phyloP scores from a whole-genome alignment of 345 rosid genomes.

The Carallia pectinifolia region DNA sequence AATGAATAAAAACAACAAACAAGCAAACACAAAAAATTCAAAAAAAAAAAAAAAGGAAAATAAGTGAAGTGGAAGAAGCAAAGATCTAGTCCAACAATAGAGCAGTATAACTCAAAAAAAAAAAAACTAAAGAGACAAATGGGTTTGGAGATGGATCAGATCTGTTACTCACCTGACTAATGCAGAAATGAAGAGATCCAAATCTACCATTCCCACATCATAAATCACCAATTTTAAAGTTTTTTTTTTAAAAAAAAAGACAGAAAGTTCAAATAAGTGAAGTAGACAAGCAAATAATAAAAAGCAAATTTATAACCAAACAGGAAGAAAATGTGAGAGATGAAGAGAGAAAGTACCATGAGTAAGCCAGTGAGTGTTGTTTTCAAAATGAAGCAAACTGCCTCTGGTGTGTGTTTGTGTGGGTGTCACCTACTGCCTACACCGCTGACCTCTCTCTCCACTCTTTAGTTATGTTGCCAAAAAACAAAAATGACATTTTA shows the following conservation, averaged over 20 bases:
- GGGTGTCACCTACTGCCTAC: constrained; percentile 21
- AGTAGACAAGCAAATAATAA: constrained; percentile 9
- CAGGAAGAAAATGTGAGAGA: not conserved
- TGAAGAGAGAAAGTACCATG: constrained; percentile 25
- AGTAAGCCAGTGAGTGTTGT: constrained; percentile 23
- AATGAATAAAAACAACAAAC: too few relatives aligned
- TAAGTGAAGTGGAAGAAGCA: not conserved
- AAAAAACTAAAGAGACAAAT: not conserved
- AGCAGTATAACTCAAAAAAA: not conserved
- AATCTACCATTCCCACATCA: constrained; percentile 43
- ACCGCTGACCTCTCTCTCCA: constrained; percentile 9
- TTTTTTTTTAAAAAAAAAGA: not conserved
- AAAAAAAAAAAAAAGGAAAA: too few relatives aligned
- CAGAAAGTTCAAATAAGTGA: not conserved
- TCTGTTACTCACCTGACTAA: constrained; percentile 51
- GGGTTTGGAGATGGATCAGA: constrained; percentile 35
- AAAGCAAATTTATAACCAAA: not conserved
- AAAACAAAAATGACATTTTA: too few relatives aligned
- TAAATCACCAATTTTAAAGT: not conserved
- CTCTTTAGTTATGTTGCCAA: not conserved
- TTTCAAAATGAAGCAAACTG: constrained; percentile 35
- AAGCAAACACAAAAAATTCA: too few relatives aligned
- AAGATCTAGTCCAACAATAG: not conserved
- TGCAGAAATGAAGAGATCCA: constrained; percentile 29
- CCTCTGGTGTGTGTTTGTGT: not conserved